These are phyloP conservation scores for Zangia roseola DNA, from an alignment of 768 basidiomycete genomes.

Conservation along the genomic window DNA sequence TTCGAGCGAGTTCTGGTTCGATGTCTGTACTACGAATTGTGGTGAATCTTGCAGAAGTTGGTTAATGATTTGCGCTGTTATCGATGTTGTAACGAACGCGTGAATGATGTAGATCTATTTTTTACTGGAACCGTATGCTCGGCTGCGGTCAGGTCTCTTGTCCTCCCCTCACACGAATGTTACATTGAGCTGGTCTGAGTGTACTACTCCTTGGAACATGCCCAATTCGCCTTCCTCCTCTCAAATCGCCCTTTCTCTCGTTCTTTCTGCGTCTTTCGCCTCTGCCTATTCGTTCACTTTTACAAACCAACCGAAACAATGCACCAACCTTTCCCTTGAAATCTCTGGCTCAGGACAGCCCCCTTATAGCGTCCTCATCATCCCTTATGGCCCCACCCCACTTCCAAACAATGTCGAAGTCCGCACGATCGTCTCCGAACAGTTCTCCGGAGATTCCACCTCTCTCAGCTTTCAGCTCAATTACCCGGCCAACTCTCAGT, in stretches of 20 bases:
- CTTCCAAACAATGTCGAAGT: constrained; percentile 62
- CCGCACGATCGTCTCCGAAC: constrained; percentile 54
- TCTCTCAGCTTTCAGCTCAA: constrained; percentile 54
- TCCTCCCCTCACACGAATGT: constrained; percentile 9
- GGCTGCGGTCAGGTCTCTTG: neutral
- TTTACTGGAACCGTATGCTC: neutral
- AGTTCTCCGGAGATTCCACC: constrained; percentile 44
- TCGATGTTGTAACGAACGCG: neutral
- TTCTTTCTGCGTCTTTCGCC: constrained; percentile 29
- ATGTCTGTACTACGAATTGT: neutral
- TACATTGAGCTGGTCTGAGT: constrained; percentile 1
- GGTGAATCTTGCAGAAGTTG: constrained; percentile 6
- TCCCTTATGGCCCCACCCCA: constrained; percentile 66
- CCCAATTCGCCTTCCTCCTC: neutral
- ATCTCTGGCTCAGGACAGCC: constrained; percentile 61
- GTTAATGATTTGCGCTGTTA: constrained; percentile 7
- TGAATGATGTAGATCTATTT: constrained; percentile 5
- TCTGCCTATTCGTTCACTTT: constrained; percentile 44
- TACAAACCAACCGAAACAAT: constrained; percentile 57
- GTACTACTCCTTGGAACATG: constrained; percentile 10
- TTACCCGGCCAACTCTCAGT: constrained; percentile 67
- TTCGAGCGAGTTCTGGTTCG: no score
- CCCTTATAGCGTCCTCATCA: constrained; percentile 64
- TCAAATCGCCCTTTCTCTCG: constrained; percentile 7
- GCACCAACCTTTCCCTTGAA: constrained; percentile 57